These are phyloP conservation scores for Solanum peruvianum DNA, from an alignment of 257 asterid species.

Conservation along the genomic window DNA sequence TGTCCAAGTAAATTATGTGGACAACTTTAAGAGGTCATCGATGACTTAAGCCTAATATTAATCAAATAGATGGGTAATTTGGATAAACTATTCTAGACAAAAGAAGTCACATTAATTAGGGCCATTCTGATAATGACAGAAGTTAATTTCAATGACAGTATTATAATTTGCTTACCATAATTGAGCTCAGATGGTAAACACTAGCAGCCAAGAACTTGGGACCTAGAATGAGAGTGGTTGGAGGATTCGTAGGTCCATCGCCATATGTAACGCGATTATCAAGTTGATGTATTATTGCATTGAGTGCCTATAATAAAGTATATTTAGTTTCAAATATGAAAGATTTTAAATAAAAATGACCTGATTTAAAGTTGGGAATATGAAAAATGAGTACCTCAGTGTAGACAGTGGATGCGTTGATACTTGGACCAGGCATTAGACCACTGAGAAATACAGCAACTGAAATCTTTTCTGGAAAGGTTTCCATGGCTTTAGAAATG, in stretches of 20 bases:
- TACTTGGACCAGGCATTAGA: conserved; percentile 11
- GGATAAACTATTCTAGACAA: background rate
- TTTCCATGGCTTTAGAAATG: conserved; percentile 29
- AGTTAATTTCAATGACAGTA: background rate
- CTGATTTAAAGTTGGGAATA: background rate
- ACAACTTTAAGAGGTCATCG: background rate
- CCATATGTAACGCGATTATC: background rate
- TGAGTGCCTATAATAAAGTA: background rate
- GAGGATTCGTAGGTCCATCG: conserved; percentile 14
- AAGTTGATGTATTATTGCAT: background rate
- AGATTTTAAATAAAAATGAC: too few relatives aligned
- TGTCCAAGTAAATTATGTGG: background rate
- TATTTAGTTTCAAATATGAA: background rate
- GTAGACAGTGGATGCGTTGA: background rate
- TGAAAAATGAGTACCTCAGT: conserved; percentile 1
- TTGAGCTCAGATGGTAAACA: conserved; percentile 15
- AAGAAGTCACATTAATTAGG: background rate
- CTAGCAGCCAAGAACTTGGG: conserved; percentile 1
- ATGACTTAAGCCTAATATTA: background rate
- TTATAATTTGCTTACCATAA: background rate
- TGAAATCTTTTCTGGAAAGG: conserved; percentile 12
- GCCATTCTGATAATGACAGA: background rate
- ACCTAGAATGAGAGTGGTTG: conserved; percentile 11
- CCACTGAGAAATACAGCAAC: conserved; percentile 11
- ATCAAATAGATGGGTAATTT: background rate